Base-by-base conservation (phyloP, 306 rosid species). In the Acacia crassicarpa region DNA sequence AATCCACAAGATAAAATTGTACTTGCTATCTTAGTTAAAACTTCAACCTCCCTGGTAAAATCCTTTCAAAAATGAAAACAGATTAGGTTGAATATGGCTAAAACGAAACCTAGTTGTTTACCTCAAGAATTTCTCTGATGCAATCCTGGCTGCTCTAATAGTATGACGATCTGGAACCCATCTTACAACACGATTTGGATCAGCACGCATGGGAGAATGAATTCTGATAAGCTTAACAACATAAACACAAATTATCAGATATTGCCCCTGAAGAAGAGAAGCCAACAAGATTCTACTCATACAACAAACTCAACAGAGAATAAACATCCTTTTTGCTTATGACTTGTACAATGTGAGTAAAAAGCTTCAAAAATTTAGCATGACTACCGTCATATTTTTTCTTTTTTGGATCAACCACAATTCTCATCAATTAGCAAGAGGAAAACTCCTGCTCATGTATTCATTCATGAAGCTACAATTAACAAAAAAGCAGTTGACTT, bases 161-260 rank as follows among this genome's bases (percentile, higher is more conserved):
- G 88, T 78, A 67, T 69, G 82, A 40, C 59, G 88, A 90, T 86
- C 92, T 69, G 97, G 98, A 80, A 89, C 96, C 93, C 91, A 92
- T 87, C 89, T 88, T 72, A 95, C 88, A 66, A 89, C 91, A 83
- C 96, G 94, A 78, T 90, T 88, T 78, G 94, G 98, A 88, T 92
- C 94, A 78, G 98, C 87, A 76, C 99, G 94, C 94, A 92, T 89
- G 48, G 99, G 98, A 78, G 99, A 95, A 91, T 93, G 98, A 73
- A 95, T 95, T 91, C 85, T 93, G 91, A 93, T 90, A 77, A 95
- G 98, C 98, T 94, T 81, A 66, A 90, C 83, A 82, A 72, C 25
- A 78, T 54, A 72, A 89, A 13, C 32, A 80, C 75, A 80, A 40
- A 12, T 59, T 41, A 71, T 79, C 69, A 81, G 72, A 85, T 5